Evolutionary conservation across 192 early-diverging fungal genomes (phyloP).

Genomic region (Umbelopsis sp.): DNA sequence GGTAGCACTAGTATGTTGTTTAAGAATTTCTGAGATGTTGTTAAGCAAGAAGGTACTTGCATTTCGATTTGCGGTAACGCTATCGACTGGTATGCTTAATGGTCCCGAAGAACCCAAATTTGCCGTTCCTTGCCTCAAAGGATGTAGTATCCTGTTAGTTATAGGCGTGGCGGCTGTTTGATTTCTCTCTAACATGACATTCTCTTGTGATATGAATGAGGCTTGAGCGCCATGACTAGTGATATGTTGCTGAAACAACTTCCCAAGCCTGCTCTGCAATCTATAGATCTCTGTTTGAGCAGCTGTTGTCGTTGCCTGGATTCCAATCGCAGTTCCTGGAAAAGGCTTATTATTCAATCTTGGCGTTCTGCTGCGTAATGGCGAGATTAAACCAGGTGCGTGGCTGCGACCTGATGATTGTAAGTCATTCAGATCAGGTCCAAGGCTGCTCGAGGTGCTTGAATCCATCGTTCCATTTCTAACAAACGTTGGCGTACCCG

Average conservation of each 20-base stretch:
- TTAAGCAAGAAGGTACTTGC: background rate
- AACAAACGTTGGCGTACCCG: background rate
- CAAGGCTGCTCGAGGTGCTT: background rate
- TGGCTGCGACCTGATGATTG: background rate
- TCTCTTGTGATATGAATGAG: slow-evolving; percentile 16
- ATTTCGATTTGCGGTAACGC: too few relatives aligned
- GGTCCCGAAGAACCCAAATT: background rate
- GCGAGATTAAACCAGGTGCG: background rate
- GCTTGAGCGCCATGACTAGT: background rate
- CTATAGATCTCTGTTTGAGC: slow-evolving; percentile 39
- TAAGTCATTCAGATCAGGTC: background rate
- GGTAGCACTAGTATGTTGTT: slow-evolving; percentile 32
- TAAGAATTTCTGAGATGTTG: background rate
- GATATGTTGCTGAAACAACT: slow-evolving; percentile 21
- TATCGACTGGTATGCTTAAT: background rate
- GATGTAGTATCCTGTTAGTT: background rate
- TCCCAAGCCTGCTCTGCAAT: slow-evolving; percentile 31
- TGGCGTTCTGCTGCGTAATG: slow-evolving; percentile 1
- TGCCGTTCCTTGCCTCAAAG: slow-evolving; percentile 1
- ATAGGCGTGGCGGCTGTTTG: background rate
- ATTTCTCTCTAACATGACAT: background rate
- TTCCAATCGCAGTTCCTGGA: slow-evolving; percentile 8
- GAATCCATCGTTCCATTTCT: background rate
- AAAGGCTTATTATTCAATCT: slow-evolving; percentile 1
- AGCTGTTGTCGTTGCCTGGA: slow-evolving; percentile 35